These are phyloP conservation scores for Puccinellia tenuiflora DNA, from an alignment of 176 grass and related monocot species.

Conservation along the genomic window DNA sequence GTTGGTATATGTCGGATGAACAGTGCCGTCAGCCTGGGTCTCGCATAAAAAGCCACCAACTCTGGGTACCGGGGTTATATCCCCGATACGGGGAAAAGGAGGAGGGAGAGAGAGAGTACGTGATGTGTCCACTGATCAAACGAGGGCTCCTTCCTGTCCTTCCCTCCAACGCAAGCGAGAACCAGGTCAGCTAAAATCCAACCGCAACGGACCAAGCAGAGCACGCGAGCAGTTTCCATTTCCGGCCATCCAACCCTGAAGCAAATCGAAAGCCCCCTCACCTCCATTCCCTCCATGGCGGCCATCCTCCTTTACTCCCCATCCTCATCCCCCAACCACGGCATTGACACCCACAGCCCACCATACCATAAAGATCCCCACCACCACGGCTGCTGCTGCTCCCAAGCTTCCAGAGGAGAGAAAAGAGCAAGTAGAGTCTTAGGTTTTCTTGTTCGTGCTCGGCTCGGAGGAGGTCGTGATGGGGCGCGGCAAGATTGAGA, in stretches of 20 bases:
- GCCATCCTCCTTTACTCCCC: slow-evolving; percentile 22
- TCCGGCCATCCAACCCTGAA: slow-evolving; percentile 36
- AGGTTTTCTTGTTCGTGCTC: background rate
- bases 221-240: slow-evolving; percentile 49
- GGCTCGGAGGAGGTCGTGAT: slow-evolving; percentile 20
- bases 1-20: too few relatives aligned
- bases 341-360: background rate
- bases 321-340: background rate
- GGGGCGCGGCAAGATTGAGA: slow-evolving; percentile 98
- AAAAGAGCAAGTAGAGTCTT: background rate
- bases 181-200: background rate
- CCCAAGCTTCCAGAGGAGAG: background rate
- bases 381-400: background rate
- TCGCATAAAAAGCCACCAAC: too few relatives aligned
- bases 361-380: slow-evolving; percentile 18
- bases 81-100: too few relatives aligned
- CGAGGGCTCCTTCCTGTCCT: background rate
- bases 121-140: slow-evolving; percentile 1
- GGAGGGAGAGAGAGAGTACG: background rate
- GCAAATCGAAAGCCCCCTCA: slow-evolving; percentile 46
- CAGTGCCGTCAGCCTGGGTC: too few relatives aligned
- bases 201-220: background rate
- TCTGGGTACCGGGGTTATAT: too few relatives aligned
- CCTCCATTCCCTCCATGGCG: slow-evolving; percentile 49
- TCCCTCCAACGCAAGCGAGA: background rate